These are phyloP conservation scores for Aphanomyces stellatus DNA, from an alignment of 352 stramenopile genomes.

Conservation along the genomic window DNA sequence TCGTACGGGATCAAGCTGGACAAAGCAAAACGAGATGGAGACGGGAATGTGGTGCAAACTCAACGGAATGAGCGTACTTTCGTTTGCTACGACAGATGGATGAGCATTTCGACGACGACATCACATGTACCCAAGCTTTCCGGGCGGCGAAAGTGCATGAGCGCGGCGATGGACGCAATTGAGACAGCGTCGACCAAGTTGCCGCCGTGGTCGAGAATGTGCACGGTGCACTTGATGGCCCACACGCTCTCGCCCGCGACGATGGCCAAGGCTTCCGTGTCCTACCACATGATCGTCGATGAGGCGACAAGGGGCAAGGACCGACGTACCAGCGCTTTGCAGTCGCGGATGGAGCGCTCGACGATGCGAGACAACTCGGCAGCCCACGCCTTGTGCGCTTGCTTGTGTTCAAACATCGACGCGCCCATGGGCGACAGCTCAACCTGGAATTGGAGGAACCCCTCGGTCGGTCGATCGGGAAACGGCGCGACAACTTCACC, in stretches of 20 bases:
- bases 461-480: slow-evolving; percentile 77
- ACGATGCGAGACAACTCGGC: slow-evolving; percentile 84
- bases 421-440: slow-evolving; percentile 79
- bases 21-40: slow-evolving; percentile 89
- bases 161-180: slow-evolving; percentile 88
- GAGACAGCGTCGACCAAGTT: slow-evolving; percentile 89
- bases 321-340: slow-evolving; percentile 57
- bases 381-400: slow-evolving; percentile 28
- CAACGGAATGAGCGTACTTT: slow-evolving; percentile 84
- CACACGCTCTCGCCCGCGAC: slow-evolving; percentile 91
- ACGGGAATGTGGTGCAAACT: slow-evolving; percentile 95
- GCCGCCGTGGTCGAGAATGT: slow-evolving; percentile 88
- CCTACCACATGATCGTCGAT: slow-evolving; percentile 19
- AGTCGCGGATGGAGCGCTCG: slow-evolving; percentile 87
- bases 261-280: slow-evolving; percentile 92
- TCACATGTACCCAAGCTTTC: slow-evolving; percentile 60
- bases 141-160: slow-evolving; percentile 90
- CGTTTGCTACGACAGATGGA: slow-evolving; percentile 81
- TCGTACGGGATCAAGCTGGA: slow-evolving; percentile 29
- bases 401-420: slow-evolving; percentile 56
- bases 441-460: slow-evolving; percentile 79
- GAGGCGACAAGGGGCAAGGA: neutral
- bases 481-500: slow-evolving; percentile 81
- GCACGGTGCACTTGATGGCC: slow-evolving; percentile 87
- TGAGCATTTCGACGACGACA: slow-evolving; percentile 30